Evolutionary conservation across 164 flowering plant genomes (phyloP).

Genomic region (Chimonanthus praecox): DNA sequence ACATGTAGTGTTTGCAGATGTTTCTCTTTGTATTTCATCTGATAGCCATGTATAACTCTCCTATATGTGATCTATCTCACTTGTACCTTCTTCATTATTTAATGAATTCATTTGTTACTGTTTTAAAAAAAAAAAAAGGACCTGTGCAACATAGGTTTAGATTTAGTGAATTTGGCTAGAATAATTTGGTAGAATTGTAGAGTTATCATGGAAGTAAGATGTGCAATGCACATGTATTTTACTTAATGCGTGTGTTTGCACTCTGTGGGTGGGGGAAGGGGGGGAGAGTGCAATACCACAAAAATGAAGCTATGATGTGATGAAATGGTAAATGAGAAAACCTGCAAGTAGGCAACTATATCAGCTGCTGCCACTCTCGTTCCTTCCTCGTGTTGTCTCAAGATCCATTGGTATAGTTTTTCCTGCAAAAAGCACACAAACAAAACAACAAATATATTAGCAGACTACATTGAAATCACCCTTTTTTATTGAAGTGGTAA

Average conservation of each 20-base stretch:
- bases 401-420: conserved; percentile 79
- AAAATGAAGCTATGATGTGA: background rate
- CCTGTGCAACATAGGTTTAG: too few relatives aligned
- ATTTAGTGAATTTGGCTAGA: too few relatives aligned
- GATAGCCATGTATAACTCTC: too few relatives aligned
- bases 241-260: too few relatives aligned
- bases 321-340: conserved; percentile 15
- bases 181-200: too few relatives aligned
- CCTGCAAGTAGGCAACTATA: conserved; percentile 67
- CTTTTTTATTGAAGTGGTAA: background rate
- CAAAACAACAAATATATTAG: background rate
- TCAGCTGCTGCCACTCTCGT: conserved; percentile 57
- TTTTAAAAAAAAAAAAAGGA: too few relatives aligned
- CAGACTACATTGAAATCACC: background rate
- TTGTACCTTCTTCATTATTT: too few relatives aligned
- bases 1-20: too few relatives aligned
- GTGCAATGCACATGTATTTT: background rate
- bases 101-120: too few relatives aligned
- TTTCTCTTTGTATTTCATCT: too few relatives aligned
- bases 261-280: background rate
- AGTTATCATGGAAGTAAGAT: background rate
- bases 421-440: conserved; percentile 39
- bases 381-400: conserved; percentile 76
- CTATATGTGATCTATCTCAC: too few relatives aligned
- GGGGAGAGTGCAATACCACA: background rate